phyloP scores from a whole-genome alignment of 78 protist genomes.

The Dictyostelium intermedium region DNA sequence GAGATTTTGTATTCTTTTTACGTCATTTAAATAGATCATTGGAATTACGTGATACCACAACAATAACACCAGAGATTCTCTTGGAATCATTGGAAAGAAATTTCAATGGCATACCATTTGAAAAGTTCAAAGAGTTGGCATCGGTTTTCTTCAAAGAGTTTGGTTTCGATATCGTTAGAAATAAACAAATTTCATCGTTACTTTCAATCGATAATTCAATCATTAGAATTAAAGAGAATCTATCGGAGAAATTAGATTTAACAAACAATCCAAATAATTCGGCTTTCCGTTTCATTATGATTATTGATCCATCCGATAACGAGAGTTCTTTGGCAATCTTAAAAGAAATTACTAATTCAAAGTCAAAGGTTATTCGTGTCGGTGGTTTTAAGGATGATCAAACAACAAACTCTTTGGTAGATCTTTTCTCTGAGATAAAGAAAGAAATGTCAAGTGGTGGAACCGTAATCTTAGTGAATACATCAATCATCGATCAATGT shows the following conservation, averaged over 20 bases:
- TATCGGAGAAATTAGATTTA: slow-evolving; percentile 1
- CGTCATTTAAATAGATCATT: slow-evolving; percentile 28
- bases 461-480: slow-evolving; percentile 18
- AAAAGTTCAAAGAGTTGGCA: slow-evolving; percentile 20
- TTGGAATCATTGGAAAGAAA: slow-evolving; percentile 58
- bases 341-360: slow-evolving; percentile 6
- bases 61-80: slow-evolving; percentile 8
- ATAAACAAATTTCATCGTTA: neutral
- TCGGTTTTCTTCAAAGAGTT: slow-evolving; percentile 2
- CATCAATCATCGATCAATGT: slow-evolving; percentile 11
- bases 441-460: slow-evolving; percentile 27
- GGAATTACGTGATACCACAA: neutral
- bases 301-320: slow-evolving; percentile 59
- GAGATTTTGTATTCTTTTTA: slow-evolving; percentile 73
- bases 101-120: slow-evolving; percentile 23
- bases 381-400: slow-evolving; percentile 33
- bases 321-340: slow-evolving; percentile 21
- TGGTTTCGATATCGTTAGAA: neutral
- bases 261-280: slow-evolving; percentile 32
- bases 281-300: slow-evolving; percentile 46
- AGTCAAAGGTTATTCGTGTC: slow-evolving; percentile 24
- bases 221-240: slow-evolving; percentile 31
- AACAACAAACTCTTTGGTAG: neutral
- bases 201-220: slow-evolving; percentile 18
- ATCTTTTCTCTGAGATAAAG: slow-evolving; percentile 10